These are phyloP conservation scores for Calonectria hawksworthii DNA, from an alignment of 2,329 filamentous ascomycete genomes.

Conservation along the genomic window DNA sequence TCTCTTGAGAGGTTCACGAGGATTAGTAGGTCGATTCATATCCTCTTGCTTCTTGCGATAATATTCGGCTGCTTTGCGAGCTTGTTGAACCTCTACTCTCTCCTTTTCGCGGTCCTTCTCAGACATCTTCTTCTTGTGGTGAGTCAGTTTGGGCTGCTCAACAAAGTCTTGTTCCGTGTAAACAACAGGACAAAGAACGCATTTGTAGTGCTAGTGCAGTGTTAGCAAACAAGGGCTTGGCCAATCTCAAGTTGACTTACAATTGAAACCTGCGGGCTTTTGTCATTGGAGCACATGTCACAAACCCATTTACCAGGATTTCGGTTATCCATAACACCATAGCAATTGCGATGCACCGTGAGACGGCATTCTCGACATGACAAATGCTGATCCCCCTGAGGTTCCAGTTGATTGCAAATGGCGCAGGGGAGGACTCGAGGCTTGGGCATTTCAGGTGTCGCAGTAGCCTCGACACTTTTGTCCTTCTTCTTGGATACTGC, in stretches of 20 bases:
- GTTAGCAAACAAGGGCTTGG: slow-evolving; percentile 47
- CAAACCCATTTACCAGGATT: slow-evolving; percentile 88
- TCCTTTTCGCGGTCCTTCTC: slow-evolving; percentile 94
- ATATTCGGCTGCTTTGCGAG: slow-evolving; percentile 82
- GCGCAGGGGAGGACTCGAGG: slow-evolving; percentile 86
- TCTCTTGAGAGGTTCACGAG: slow-evolving; percentile 91
- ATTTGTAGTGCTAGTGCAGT: slow-evolving; percentile 81
- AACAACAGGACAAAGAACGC: slow-evolving; percentile 89
- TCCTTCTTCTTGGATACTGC: slow-evolving; percentile 71
- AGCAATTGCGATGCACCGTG: slow-evolving; percentile 92
- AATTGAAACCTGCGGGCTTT: slow-evolving; percentile 92
- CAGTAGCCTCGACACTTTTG: slow-evolving; percentile 66
- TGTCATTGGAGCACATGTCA: slow-evolving; percentile 96
- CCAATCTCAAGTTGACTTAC: slow-evolving; percentile 63
- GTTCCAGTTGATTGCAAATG: slow-evolving; percentile 83
- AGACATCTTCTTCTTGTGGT: slow-evolving; percentile 85
- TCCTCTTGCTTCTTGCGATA: slow-evolving; percentile 88
- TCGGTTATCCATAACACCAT: slow-evolving; percentile 83
- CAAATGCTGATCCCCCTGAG: slow-evolving; percentile 78
- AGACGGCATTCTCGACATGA: slow-evolving; percentile 90
- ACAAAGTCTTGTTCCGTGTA: slow-evolving; percentile 86
- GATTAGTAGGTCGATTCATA: slow-evolving; percentile 84
- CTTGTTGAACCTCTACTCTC: slow-evolving; percentile 85
- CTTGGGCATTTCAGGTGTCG: slow-evolving; percentile 82
- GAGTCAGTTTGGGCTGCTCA: slow-evolving; percentile 70